Evolutionary conservation across 1,284 basidiomycete species (phyloP), one percentile per base, ranked within the genome.

Genomic region (Phenoliferia sp.): DNA sequence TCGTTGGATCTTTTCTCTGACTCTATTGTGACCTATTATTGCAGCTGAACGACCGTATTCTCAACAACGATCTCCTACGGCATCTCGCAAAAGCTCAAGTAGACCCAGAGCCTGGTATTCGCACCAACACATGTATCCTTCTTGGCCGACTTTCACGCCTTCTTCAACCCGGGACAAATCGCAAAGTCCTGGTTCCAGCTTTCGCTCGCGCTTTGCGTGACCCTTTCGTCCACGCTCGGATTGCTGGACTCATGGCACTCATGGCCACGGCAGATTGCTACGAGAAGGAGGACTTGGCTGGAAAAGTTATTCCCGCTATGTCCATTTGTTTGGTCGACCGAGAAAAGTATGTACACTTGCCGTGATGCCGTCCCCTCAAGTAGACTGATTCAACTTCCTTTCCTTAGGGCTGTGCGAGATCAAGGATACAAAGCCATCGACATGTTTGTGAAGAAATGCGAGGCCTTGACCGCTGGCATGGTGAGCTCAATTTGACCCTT

Each of bases 61-160:
- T 99, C 56, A 99, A 99, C 81, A 99, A 99, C 74, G 96, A 99
- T 69, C 86, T 99, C 34, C 85, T 99, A 1, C 89, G 94, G 3
- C 85, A 91, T 70, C 86, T 99, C 26, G 95, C 95, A 2, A 92
- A 92, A 75, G 90, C 92, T 80, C 96, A 99, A 81, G 87, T 85
- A 26, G 95, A 99, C 77, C 82, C 88, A 0, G 95, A 98, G 80
- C 86, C 94, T 0, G 94, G 93, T 1, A 97, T 99, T 75, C 87
- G 96, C 54, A 99, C 95, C 17, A 99, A 99, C 77, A 97, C 95
- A 0, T 98, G 94, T 76, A 96, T 99, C 73, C 85, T 99, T 4
- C 87, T 99, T 55, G 95, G 95, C 12, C 85, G 94, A 15, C 84
- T 99, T 3, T 92, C 90, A 0, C 92, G 92, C 0, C 85, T 86